A percentile compares a stretch with the other conserved stretches of the same genome.
Evolutionary conservation across 192 early-diverging fungal genomes (phyloP).

Genomic region (Linderina pennispora): DNA sequence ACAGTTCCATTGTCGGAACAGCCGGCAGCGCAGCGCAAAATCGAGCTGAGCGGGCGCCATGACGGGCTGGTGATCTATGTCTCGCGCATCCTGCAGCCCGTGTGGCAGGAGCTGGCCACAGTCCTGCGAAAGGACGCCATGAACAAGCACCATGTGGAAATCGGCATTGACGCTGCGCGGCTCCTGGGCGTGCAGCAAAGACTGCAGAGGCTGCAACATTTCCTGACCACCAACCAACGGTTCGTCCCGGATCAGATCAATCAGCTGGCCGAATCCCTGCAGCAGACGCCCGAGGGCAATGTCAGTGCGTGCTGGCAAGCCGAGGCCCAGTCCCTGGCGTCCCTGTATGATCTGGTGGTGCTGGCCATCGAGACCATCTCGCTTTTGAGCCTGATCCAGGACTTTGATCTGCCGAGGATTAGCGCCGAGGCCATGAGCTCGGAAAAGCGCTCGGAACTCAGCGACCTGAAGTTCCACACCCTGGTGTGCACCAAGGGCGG

Average conservation of each 20-base stretch:
- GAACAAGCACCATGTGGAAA: constrained; percentile 11
- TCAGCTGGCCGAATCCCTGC: constrained; percentile 46
- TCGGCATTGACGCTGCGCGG: constrained; percentile 27
- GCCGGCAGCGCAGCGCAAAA: constrained; percentile 10
- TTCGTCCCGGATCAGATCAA: constrained; percentile 48
- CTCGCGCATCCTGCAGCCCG: constrained; percentile 59
- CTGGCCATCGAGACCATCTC: constrained; percentile 59
- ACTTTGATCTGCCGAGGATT: constrained; percentile 56
- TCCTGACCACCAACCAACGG: constrained; percentile 44
- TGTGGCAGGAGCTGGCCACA: constrained; percentile 58
- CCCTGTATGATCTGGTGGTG: constrained; percentile 52
- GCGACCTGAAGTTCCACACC: constrained; percentile 51
- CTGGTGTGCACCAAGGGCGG: constrained; percentile 50
- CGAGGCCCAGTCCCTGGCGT: constrained; percentile 55
- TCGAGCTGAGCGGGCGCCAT: constrained; percentile 62
- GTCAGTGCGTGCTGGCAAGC: constrained; percentile 48
- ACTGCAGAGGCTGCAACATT: constrained; percentile 42
- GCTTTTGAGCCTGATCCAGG: constrained; percentile 58
- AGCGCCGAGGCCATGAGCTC: constrained; percentile 42
- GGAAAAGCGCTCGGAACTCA: constrained; percentile 42
- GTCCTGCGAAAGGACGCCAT: background rate
- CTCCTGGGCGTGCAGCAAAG: constrained; percentile 42
- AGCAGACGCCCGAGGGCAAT: constrained; percentile 23
- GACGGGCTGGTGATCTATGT: constrained; percentile 74
- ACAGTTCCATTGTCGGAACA: background rate